Evolutionary conservation across 106 monocot genomes (phyloP).

Genomic region (Ottelia alismoides): DNA sequence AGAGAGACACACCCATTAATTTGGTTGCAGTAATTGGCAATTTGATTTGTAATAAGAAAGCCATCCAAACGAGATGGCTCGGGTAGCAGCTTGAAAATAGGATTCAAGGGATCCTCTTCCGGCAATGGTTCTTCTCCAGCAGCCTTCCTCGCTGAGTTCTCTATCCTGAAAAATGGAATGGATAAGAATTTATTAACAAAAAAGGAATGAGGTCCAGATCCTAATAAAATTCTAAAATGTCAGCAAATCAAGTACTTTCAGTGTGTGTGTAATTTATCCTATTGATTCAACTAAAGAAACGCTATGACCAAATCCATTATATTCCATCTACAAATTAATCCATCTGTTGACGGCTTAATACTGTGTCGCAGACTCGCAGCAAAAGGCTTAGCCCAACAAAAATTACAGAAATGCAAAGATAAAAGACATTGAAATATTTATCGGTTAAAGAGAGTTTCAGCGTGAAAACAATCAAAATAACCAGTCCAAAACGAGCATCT

Average conservation of each 20-base stretch:
- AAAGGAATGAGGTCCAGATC: not conserved
- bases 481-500: too few relatives aligned
- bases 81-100: conserved; percentile 80
- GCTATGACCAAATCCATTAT: too few relatives aligned
- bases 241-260: not conserved
- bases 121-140: conserved; percentile 88
- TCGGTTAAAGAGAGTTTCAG: too few relatives aligned
- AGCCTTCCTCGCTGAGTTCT: conserved; percentile 78
- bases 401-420: too few relatives aligned
- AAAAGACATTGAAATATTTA: too few relatives aligned
- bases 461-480: too few relatives aligned
- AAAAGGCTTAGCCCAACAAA: too few relatives aligned
- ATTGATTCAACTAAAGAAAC: too few relatives aligned
- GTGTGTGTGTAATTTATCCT: too few relatives aligned
- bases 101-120: conserved; percentile 88
- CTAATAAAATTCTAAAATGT: not conserved
- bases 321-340: too few relatives aligned
- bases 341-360: too few relatives aligned
- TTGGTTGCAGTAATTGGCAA: conserved; percentile 92
- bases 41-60: conserved; percentile 87
- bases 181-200: not conserved
- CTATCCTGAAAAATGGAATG: conserved; percentile 29
- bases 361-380: too few relatives aligned
- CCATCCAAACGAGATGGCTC: conserved; percentile 92
- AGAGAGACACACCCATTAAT: conserved; percentile 98